These are phyloP conservation scores for Pleurostoma richardsiae DNA, from an alignment of 2,329 filamentous ascomycete species.

Conservation along the genomic window DNA sequence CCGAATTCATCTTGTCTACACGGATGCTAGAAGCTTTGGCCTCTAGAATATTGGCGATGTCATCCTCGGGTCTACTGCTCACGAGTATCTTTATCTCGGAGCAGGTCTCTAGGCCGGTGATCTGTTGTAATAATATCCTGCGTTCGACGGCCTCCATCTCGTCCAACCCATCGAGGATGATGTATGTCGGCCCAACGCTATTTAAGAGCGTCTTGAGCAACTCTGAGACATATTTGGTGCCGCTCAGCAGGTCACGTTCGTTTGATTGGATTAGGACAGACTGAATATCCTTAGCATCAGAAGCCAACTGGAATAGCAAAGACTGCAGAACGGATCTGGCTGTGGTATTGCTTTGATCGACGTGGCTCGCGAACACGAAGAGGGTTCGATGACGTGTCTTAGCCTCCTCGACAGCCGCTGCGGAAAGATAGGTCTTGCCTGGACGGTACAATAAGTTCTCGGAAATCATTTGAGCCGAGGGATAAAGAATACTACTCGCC, in stretches of 20 bases:
- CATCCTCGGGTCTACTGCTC: slow-evolving; percentile 17
- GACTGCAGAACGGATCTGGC: slow-evolving; percentile 12
- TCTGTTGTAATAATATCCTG: slow-evolving; percentile 6
- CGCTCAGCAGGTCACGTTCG: slow-evolving; percentile 10
- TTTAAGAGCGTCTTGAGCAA: slow-evolving; percentile 15
- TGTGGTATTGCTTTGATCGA: slow-evolving; percentile 2
- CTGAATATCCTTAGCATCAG: slow-evolving; percentile 13
- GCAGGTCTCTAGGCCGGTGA: slow-evolving; percentile 8
- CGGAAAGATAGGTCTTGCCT: slow-evolving; percentile 13
- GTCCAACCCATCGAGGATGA: slow-evolving; percentile 23
- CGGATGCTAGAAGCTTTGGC: slow-evolving; percentile 7
- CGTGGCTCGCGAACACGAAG: slow-evolving; percentile 13
- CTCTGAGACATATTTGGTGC: slow-evolving; percentile 14
- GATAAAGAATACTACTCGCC: too few relatives aligned
- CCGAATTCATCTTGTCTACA: slow-evolving; percentile 14
- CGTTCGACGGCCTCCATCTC: slow-evolving; percentile 16
- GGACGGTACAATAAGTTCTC: too few relatives aligned
- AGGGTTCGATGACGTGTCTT: slow-evolving; percentile 5
- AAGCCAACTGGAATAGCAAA: slow-evolving; percentile 12
- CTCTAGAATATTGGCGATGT: slow-evolving; percentile 12
- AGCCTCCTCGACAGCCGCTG: slow-evolving; percentile 4
- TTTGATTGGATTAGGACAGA: slow-evolving; percentile 12
- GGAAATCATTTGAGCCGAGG: too few relatives aligned
- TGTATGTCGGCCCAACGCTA: slow-evolving; percentile 11
- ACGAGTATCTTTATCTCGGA: slow-evolving; percentile 13